These are phyloP conservation scores for Neurospora sp. DNA, from an alignment of 495 filamentous ascomycete species.

Conservation along the genomic window DNA sequence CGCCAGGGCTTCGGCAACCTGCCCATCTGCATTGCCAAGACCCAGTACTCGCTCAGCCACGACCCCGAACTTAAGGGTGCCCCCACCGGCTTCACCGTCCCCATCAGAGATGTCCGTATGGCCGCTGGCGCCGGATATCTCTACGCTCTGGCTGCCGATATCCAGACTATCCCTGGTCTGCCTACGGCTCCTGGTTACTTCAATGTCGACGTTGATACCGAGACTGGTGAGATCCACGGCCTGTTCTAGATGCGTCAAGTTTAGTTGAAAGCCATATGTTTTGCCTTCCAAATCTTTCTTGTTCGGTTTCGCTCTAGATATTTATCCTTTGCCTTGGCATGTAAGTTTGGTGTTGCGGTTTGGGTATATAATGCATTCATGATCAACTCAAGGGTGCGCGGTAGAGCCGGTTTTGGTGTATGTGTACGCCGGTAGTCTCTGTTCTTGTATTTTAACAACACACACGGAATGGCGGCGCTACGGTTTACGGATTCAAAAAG, in stretches of 20 bases:
- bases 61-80: constrained; percentile 91
- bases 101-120: constrained; percentile 87
- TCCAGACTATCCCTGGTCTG: constrained; percentile 94
- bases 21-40: constrained; percentile 96
- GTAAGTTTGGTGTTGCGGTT: background rate
- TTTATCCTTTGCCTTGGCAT: background rate
- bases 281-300: background rate
- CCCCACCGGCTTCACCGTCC: constrained; percentile 91
- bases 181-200: constrained; percentile 93
- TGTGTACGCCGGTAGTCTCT: background rate
- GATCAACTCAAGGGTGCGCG: constrained; percentile 13
- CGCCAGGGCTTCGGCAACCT: constrained; percentile 85
- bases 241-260: constrained; percentile 56
- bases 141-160: constrained; percentile 93
- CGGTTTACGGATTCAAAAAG: background rate
- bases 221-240: constrained; percentile 93
- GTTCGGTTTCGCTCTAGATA: background rate
- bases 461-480: background rate
- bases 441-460: background rate
- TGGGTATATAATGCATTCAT: constrained; percentile 3
- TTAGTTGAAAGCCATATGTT: background rate
- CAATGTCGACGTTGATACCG: constrained; percentile 87
- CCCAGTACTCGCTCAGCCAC: constrained; percentile 93
- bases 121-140: constrained; percentile 89
- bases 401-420: background rate